Conservation (phyloP, 441 rosid species). For the Brassica balearica region DNA sequence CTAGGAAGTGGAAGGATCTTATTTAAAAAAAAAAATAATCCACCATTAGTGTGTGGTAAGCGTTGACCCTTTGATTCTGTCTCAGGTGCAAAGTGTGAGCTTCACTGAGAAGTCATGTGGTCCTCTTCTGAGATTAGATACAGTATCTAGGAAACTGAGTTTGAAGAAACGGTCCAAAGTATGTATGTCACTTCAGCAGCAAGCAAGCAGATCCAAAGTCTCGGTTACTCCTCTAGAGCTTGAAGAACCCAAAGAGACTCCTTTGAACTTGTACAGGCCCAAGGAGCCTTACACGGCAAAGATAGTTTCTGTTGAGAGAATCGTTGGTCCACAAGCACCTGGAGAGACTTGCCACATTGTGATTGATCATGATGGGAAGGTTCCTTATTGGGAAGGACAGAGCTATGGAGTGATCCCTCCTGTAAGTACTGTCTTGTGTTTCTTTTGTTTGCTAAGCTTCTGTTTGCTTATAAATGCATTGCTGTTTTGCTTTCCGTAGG, state of each 20-base stretch:
- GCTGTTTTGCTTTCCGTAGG: slow-evolving; percentile 51
- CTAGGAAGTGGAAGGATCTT: slow-evolving; percentile 1
- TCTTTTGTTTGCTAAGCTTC: background rate
- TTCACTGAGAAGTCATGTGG: slow-evolving; percentile 64
- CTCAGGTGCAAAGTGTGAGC: slow-evolving; percentile 65
- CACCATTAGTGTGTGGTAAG: background rate
- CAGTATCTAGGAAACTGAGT: slow-evolving; percentile 45
- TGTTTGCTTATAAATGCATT: background rate
- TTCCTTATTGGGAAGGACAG: slow-evolving; percentile 99
- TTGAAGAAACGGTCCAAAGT: slow-evolving; percentile 43
- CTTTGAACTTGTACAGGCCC: slow-evolving; percentile 74
- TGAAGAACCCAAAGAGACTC: slow-evolving; percentile 79
- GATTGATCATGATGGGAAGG: slow-evolving; percentile 88
- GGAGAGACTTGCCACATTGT: slow-evolving; percentile 98
- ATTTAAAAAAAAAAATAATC: background rate
- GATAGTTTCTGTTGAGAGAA: slow-evolving; percentile 88
- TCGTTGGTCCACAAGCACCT: slow-evolving; percentile 90
- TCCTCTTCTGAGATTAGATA: slow-evolving; percentile 52
- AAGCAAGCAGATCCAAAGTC: slow-evolving; percentile 75
- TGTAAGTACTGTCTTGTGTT: slow-evolving; percentile 54
- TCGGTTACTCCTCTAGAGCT: slow-evolving; percentile 77
- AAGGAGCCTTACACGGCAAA: slow-evolving; percentile 94
- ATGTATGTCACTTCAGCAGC: slow-evolving; percentile 91
- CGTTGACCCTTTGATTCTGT: slow-evolving; percentile 37
- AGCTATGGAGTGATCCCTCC: slow-evolving; percentile 98